A percentile compares a stretch with the other conserved stretches of the same genome.
These are phyloP conservation scores for Carex pumila DNA, from an alignment of 176 grass and related monocot species.

Conservation along the genomic window DNA sequence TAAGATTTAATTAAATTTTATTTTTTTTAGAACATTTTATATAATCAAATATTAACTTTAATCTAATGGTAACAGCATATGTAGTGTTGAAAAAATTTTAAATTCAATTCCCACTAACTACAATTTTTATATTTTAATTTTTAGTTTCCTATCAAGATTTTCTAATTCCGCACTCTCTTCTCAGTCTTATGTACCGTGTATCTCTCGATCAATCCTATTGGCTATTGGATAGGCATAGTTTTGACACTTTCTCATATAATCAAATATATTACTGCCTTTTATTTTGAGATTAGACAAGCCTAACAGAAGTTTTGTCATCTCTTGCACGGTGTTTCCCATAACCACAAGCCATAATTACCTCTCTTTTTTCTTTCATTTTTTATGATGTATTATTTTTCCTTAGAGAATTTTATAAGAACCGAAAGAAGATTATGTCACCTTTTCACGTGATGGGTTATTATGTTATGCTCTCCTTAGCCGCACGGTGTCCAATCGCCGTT, in stretches of 20 bases:
- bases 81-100: no score
- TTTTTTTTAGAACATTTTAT: no score
- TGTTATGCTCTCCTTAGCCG: not conserved
- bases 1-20: no score
- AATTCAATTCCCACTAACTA: no score
- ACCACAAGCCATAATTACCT: no score
- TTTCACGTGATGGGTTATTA: constrained; percentile 20
- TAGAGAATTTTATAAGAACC: constrained; percentile 1
- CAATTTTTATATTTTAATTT: no score
- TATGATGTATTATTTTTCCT: not conserved
- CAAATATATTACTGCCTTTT: not conserved
- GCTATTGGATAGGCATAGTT: not conserved
- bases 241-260: not conserved
- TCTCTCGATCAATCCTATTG: not conserved
- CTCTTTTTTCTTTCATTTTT: no score
- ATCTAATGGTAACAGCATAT: no score
- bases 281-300: not conserved
- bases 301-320: not conserved
- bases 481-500: not conserved
- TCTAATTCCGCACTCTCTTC: no score
- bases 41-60: no score
- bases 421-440: constrained; percentile 18
- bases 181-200: no score
- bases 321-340: not conserved
- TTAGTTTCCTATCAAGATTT: no score